Conservation (phyloP, 306 rosid genomes). For the Dryas drummondii region DNA sequence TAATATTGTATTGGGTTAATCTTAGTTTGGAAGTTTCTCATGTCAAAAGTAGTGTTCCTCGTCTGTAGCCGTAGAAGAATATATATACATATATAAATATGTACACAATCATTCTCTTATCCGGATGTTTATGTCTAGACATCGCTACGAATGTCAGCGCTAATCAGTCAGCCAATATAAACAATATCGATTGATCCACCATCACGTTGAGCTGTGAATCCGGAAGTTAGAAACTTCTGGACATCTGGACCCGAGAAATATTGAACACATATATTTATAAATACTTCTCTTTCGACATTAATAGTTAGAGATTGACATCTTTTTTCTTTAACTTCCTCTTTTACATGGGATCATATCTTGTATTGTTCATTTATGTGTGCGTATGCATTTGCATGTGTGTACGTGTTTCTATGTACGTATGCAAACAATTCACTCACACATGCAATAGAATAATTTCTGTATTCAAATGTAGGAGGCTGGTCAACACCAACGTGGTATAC, state of each 20-base stretch:
- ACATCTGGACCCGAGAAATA: no score
- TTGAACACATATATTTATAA: background rate
- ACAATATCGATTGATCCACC: no score
- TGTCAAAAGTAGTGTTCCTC: background rate
- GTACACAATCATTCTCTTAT: no score
- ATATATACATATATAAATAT: background rate
- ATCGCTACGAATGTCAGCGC: no score
- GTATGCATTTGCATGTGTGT: background rate
- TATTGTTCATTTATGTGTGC: background rate
- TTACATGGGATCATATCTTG: background rate
- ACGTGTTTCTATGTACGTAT: background rate
- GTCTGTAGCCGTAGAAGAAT: background rate
- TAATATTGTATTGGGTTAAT: background rate
- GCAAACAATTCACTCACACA: background rate
- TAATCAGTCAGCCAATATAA: no score
- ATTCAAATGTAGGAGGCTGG: constrained; percentile 11
- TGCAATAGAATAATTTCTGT: constrained; percentile 7
- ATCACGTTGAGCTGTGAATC: no score
- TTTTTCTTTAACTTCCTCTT: background rate
- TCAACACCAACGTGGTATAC: constrained; percentile 17
- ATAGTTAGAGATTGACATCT: background rate
- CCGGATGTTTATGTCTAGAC: no score
- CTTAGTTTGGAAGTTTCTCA: background rate
- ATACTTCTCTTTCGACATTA: background rate
- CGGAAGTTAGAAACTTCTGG: no score